Percentiles rank a stretch among this genome's conserved stretches.
phyloP scores from a whole-genome alignment of 495 filamentous ascomycete species.

The Tuber aestivum region DNA sequence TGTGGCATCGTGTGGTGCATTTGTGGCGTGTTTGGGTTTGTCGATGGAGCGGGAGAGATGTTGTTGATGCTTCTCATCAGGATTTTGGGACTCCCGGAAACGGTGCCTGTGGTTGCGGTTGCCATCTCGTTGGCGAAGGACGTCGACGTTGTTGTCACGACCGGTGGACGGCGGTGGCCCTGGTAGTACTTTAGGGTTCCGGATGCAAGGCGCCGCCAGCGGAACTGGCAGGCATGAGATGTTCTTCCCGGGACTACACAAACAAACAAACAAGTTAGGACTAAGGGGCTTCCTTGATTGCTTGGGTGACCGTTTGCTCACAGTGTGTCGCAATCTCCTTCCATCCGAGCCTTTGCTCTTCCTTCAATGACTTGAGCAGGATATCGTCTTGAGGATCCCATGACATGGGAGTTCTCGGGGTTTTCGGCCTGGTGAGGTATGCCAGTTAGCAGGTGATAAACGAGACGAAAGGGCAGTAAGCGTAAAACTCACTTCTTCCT shows the following conservation, averaged over 20 bases:
- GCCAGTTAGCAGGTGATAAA: constrained; percentile 16
- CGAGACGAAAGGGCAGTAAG: neutral
- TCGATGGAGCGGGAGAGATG: constrained; percentile 34
- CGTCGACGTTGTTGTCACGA: constrained; percentile 42
- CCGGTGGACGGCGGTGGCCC: constrained; percentile 41
- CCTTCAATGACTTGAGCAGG: constrained; percentile 42
- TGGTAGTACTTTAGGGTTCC: constrained; percentile 44
- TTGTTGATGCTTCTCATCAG: constrained; percentile 39
- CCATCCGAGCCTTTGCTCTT: constrained; percentile 43
- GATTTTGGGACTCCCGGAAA: constrained; percentile 36
- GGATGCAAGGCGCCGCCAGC: constrained; percentile 42
- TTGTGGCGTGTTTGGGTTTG: constrained; percentile 38
- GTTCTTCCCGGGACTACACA: constrained; percentile 37
- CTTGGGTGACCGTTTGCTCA: constrained; percentile 15
- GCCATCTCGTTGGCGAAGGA: constrained; percentile 43
- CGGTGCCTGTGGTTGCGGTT: constrained; percentile 35
- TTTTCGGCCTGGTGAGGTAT: constrained; percentile 37
- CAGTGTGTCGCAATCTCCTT: constrained; percentile 44
- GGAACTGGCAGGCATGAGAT: constrained; percentile 43
- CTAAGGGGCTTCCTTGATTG: constrained; percentile 14
- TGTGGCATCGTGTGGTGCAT: constrained; percentile 39
- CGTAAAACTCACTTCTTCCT: constrained; percentile 39
- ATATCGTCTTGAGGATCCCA: constrained; percentile 43
- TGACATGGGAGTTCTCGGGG: constrained; percentile 42
- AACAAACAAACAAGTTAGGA: constrained; percentile 21